Evolutionary conservation across 805 yeast species (phyloP).

Genomic region (Candida alai): DNA sequence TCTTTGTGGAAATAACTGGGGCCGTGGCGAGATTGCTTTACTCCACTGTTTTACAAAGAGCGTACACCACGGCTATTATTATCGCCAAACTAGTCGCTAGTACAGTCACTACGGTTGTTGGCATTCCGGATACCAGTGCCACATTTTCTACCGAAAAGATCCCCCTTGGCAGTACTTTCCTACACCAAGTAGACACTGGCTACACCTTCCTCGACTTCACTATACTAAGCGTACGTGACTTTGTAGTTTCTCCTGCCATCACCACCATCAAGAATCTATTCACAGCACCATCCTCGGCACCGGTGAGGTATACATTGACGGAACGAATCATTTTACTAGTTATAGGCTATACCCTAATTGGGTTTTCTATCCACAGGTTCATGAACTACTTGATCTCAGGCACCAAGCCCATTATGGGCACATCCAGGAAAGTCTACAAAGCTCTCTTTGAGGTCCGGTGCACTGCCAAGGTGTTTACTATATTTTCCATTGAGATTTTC

Average conservation of each 20-base stretch:
- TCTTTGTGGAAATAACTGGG: conserved; percentile 15
- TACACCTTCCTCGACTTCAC: conserved; percentile 13
- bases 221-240: conserved; percentile 11
- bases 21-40: conserved; percentile 1
- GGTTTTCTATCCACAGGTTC: conserved; percentile 19
- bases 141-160: conserved; percentile 1
- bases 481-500: conserved; percentile 77
- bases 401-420: conserved; percentile 45
- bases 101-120: too few relatives aligned
- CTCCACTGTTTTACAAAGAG: not conserved
- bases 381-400: conserved; percentile 30
- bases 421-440: conserved; percentile 48
- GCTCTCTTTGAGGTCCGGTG: conserved; percentile 52
- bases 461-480: conserved; percentile 68
- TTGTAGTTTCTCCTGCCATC: conserved; percentile 17
- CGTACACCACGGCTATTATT: not conserved
- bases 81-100: conserved; percentile 1
- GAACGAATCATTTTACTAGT: conserved; percentile 37
- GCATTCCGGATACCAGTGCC: not conserved
- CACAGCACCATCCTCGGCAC: conserved; percentile 14
- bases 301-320: conserved; percentile 20
- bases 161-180: not conserved
- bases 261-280: conserved; percentile 17
- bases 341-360: conserved; percentile 31
- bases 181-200: conserved; percentile 7